Base-by-base conservation (phyloP, 129 eudicot genomes). In the Chrysanthemum makinoi region DNA sequence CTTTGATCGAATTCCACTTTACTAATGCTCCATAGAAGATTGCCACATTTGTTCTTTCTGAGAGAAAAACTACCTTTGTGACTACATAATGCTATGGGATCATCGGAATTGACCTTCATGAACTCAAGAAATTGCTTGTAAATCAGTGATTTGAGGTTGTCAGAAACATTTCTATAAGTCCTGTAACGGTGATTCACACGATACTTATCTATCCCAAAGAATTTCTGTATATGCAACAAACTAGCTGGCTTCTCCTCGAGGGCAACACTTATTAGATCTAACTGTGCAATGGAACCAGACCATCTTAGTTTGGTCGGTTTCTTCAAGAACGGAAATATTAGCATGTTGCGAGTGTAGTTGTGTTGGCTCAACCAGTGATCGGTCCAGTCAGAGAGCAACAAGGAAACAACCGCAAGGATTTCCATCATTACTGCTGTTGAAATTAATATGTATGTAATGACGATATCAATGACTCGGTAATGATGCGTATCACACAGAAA, bases 261-360 rank as follows among this genome's bases (percentile, higher is more conserved):
- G 67, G 68, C 68, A 2, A 59, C 68, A 48, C 68, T 72, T 60
- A 83, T 75, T 20, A 86, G 66, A 64, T 81, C 80, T 62, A 68
- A 69, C 60, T 86, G 91, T 15, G 87, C 75, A 77, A 83, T 80
- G 17, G 80, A 70, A 75, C 75, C 75, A 35, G 87, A 83, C 91
- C 91, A 83, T 72, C 91, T 58, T 58, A 3, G 70, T 30, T 71
- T 77, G 43, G 60, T 77, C 9, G 78, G 61, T 28, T 13, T 66
- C 35, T n/a, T 58, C 24, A 22, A 22, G 24, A 22, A 22, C 24
- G 24, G 24, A 22, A 22, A 22, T 22, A 22, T 22, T 22, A 22
- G 24, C 24, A 0, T 22, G 14, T 66, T 43, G 3, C 69, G 75
- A 46, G 65, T 65, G 35, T 15, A 74, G 46, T 80, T 56, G 26